These are phyloP conservation scores for Candida koratica DNA, from an alignment of 805 yeast species.

Conservation along the genomic window DNA sequence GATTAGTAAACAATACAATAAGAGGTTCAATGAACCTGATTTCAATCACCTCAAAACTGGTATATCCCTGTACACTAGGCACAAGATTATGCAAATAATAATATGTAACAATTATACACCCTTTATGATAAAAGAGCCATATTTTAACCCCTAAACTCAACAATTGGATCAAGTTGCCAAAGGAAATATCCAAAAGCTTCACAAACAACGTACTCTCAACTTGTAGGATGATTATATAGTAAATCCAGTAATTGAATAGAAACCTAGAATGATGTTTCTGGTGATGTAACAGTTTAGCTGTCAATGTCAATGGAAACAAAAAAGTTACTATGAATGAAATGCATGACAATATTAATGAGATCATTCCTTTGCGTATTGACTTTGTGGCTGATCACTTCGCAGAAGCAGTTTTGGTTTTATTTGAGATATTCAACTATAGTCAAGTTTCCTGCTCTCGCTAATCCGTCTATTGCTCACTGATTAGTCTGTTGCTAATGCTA, in stretches of 20 bases:
- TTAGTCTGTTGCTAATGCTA: too few species aligned
- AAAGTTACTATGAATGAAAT: conserved; percentile 10
- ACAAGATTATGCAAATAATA: conserved; percentile 13
- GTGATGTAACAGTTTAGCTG: conserved; percentile 17
- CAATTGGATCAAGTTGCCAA: conserved; percentile 9
- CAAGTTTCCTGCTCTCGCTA: too few species aligned
- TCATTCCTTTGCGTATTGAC: too few species aligned
- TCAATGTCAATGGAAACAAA: conserved; percentile 18
- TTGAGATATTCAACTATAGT: too few species aligned
- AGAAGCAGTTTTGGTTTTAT: too few species aligned
- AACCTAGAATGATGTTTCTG: conserved; percentile 14
- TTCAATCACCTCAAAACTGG: conserved; percentile 15
- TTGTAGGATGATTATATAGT: conserved; percentile 16
- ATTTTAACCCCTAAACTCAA: conserved; percentile 13
- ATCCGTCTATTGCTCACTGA: too few species aligned
- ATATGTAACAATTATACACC: conserved; percentile 21
- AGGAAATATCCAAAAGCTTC: conserved; percentile 11
- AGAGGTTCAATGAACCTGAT: conserved; percentile 16
- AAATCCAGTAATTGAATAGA: conserved; percentile 23
- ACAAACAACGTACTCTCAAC: conserved; percentile 14
- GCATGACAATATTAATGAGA: conserved; percentile 8
- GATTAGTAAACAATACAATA: conserved; percentile 4
- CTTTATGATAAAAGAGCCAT: conserved; percentile 25
- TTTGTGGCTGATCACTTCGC: too few species aligned
- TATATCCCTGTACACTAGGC: not conserved